Conservation (phyloP, 805 yeast genomes). For the Sugiyamaella boreocaroliniensis region DNA sequence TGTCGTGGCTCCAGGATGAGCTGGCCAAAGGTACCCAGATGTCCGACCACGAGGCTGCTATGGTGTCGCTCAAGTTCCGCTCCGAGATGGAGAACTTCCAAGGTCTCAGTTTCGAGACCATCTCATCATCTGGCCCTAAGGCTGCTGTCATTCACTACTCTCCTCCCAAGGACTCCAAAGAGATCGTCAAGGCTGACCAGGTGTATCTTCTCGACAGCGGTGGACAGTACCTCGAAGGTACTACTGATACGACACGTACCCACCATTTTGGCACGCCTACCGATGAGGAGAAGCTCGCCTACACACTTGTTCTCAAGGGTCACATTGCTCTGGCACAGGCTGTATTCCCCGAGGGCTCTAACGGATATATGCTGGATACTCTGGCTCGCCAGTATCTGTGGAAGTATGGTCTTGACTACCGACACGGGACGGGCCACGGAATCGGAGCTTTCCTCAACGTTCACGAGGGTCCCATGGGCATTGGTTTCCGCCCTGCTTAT, state of each 20-base stretch:
- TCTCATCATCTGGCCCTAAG: slow-evolving; percentile 68
- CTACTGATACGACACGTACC: slow-evolving; percentile 93
- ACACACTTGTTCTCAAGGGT: slow-evolving; percentile 85
- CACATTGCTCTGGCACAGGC: slow-evolving; percentile 80
- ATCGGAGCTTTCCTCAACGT: slow-evolving; percentile 88
- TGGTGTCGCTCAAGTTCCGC: slow-evolving; percentile 44
- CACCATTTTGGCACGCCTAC: slow-evolving; percentile 58
- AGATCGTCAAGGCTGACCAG: slow-evolving; percentile 57
- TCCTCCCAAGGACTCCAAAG: slow-evolving; percentile 49
- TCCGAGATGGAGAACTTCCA: slow-evolving; percentile 31
- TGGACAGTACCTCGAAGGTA: slow-evolving; percentile 86
- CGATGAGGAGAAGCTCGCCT: slow-evolving; percentile 53
- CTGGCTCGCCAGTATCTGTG: slow-evolving; percentile 80
- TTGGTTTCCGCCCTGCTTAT: slow-evolving; percentile 48
- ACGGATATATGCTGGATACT: slow-evolving; percentile 71
- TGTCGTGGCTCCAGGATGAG: slow-evolving; percentile 75
- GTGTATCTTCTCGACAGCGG: slow-evolving; percentile 85
- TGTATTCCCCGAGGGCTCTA: slow-evolving; percentile 67
- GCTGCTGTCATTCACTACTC: slow-evolving; percentile 73
- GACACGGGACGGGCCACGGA: slow-evolving; percentile 97
- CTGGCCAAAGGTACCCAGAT: slow-evolving; percentile 37
- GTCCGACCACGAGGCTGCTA: slow-evolving; percentile 54
- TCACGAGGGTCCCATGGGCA: slow-evolving; percentile 90
- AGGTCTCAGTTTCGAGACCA: slow-evolving; percentile 68
- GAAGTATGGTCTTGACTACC: slow-evolving; percentile 76